Conservation (phyloP, 148 eudicot species). For the Silene uniflora region DNA sequence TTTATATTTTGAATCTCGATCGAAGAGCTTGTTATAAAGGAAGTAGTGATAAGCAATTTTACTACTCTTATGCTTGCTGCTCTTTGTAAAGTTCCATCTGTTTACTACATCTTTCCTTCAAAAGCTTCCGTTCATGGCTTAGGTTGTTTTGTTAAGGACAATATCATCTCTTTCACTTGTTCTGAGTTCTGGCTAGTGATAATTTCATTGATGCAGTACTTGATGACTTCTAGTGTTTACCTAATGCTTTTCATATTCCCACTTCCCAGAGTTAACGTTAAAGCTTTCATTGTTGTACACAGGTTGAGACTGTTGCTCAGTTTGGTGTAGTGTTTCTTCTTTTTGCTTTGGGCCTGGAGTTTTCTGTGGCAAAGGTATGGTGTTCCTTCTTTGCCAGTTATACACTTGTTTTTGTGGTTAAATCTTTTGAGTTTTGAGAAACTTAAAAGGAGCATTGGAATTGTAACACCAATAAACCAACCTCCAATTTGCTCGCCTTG, state of each 20-base stretch:
- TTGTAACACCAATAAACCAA: neutral
- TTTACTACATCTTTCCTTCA: neutral
- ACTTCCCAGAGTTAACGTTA: neutral
- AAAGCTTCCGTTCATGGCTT: neutral
- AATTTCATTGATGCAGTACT: neutral
- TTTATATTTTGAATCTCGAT: no score
- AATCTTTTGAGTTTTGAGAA: neutral
- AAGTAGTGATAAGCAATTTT: neutral
- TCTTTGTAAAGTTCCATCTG: neutral
- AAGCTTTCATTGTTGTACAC: constrained; percentile 27
- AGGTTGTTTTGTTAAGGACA: neutral
- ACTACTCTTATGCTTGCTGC: neutral
- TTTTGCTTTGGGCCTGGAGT: constrained; percentile 96
- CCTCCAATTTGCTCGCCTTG: neutral
- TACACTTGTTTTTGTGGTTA: neutral
- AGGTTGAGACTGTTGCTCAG: constrained; percentile 99
- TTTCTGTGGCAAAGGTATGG: constrained; percentile 81
- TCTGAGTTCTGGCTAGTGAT: neutral
- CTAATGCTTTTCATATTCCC: neutral
- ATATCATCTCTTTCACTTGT: neutral
- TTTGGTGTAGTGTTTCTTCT: constrained; percentile 98
- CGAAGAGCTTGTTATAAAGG: neutral
- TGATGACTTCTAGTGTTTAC: neutral
- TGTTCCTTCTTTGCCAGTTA: neutral
- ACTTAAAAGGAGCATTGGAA: neutral